Evolutionary conservation across 148 eudicot species (phyloP), one percentile per base, ranked within the genome.

Genomic region (Nepenthes gracilis): DNA sequence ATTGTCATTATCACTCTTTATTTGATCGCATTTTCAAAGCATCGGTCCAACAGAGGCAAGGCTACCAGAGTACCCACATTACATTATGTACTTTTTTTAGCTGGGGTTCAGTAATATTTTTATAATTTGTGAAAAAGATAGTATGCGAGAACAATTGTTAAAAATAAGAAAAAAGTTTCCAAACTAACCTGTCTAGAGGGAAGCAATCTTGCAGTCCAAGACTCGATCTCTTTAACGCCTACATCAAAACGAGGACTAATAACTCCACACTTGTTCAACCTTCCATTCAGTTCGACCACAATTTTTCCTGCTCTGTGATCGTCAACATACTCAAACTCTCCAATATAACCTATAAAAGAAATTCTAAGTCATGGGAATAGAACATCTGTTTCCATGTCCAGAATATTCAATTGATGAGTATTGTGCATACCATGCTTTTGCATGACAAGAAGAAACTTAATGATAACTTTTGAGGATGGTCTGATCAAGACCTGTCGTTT

Each of bases 401-500:
- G 15, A 6, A 50, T 12, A 50, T 11, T 23, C 58, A n/a, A 55
- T 23, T 33, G 35, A 57, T 34, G 9, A 47, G 1, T 52, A 56
- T 36, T 11, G 13, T 23, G 4, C 68, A 35, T 70, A 82, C 87
- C 84, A 49, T 82, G 87, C 72, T 79, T 74, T 53, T 82, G 81
- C 87, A 82, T 82, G 51, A 82, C 87, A 32, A 76, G 34, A 43
- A 82, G 80, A 70, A 79, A 77, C 76, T 82, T 82, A 72, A 82
- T 77, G 23, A 79, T 70, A 59, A 82, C 87, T 75, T 83, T 83
- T 33, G 82, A 83, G 2, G 82, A 80, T 51, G 82, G 82, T 71
- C 87, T 72, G n/a, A 80, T 77, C 78, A 83, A 72, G 60, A 80
- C 87, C 74, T 80, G 84, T 54, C 84, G 61, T 43, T 83, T 77